phyloP scores from a whole-genome alignment of 768 basidiomycete species.

The Leucocoprinus leucothites region DNA sequence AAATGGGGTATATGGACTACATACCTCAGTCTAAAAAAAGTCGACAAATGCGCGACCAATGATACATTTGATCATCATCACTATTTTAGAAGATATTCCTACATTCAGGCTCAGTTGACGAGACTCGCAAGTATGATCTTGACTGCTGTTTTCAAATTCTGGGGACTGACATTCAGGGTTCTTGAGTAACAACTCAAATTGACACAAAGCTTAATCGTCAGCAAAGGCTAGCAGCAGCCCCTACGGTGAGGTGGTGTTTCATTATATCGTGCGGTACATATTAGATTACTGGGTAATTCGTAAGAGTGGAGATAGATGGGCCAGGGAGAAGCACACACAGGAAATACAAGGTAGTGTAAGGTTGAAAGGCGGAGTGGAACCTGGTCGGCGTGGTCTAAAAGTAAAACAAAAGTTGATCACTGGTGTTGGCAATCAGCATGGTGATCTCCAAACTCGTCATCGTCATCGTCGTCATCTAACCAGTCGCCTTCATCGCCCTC shows the following conservation, averaged over 20 bases:
- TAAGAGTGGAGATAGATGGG: neutral
- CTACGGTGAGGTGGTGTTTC: neutral
- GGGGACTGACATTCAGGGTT: neutral
- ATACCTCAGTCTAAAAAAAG: no score
- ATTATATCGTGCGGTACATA: slow-evolving; percentile 5
- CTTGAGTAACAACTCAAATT: neutral
- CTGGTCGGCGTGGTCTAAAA: neutral
- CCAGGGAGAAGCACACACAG: neutral
- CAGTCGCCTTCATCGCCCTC: slow-evolving; percentile 67
- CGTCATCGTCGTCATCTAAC: slow-evolving; percentile 71
- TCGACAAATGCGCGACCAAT: no score
- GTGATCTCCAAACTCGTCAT: slow-evolving; percentile 44
- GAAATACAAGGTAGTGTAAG: neutral
- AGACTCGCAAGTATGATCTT: no score
- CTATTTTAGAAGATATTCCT: no score
- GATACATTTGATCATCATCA: no score
- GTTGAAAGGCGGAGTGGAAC: neutral
- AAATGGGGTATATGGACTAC: no score
- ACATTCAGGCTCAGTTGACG: no score
- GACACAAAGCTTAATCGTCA: neutral
- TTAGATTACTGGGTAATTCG: slow-evolving; percentile 1
- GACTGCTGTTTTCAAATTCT: neutral
- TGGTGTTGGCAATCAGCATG: slow-evolving; percentile 57
- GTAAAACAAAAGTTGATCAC: slow-evolving; percentile 25
- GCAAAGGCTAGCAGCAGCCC: neutral